These are phyloP conservation scores for Ascobolus immersus DNA, from an alignment of 495 filamentous ascomycete species.

Conservation along the genomic window DNA sequence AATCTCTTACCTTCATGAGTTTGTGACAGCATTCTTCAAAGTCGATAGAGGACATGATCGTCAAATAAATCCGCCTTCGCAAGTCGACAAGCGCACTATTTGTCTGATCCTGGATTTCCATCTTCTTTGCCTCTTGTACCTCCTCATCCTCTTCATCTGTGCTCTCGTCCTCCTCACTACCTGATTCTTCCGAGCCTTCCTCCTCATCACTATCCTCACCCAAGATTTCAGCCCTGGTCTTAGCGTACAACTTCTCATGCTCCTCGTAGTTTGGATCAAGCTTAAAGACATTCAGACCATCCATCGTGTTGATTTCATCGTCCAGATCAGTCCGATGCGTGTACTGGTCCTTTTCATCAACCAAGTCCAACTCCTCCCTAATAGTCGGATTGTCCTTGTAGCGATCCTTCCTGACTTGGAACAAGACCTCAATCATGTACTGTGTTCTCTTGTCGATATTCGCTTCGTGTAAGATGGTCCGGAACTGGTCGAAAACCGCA, in stretches of 20 bases:
- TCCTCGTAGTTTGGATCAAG: slow-evolving; percentile 71
- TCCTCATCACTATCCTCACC: slow-evolving; percentile 66
- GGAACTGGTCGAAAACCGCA: slow-evolving; percentile 82
- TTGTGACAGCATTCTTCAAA: slow-evolving; percentile 94
- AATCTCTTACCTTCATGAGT: slow-evolving; percentile 40
- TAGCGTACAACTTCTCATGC: slow-evolving; percentile 72
- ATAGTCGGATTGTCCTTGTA: slow-evolving; percentile 86
- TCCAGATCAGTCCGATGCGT: slow-evolving; percentile 60
- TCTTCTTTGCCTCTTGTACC: slow-evolving; percentile 30
- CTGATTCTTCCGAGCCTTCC: slow-evolving; percentile 44
- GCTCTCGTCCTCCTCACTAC: slow-evolving; percentile 42
- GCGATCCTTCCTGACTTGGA: slow-evolving; percentile 84
- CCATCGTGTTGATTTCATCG: slow-evolving; percentile 58
- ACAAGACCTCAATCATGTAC: slow-evolving; percentile 96
- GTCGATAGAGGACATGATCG: slow-evolving; percentile 81
- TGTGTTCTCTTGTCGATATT: slow-evolving; percentile 90
- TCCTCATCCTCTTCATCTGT: slow-evolving; percentile 59
- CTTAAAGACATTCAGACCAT: slow-evolving; percentile 84
- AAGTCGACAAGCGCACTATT: slow-evolving; percentile 89
- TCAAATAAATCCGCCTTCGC: slow-evolving; percentile 82
- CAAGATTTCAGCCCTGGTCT: slow-evolving; percentile 73
- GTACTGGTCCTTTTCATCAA: slow-evolving; percentile 94
- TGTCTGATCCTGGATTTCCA: slow-evolving; percentile 95
- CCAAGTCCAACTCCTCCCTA: slow-evolving; percentile 76
- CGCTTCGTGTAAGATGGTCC: slow-evolving; percentile 80